Evolutionary conservation across 257 asterid species (phyloP), one percentile per base, ranked within the genome.

Genomic region (Plantago ovata): DNA sequence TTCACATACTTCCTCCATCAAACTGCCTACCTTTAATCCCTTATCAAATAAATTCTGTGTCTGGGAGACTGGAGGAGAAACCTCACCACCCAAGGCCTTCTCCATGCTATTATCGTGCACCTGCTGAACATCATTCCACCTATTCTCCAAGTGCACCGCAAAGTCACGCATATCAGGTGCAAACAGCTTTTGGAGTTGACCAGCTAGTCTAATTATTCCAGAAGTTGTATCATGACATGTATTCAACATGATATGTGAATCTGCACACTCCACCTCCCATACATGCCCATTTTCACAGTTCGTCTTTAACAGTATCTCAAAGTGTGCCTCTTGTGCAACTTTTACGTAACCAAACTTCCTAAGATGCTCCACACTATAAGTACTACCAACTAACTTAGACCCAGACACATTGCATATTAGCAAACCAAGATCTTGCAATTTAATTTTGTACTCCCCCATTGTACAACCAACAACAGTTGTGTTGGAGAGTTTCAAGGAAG

Each of bases 101-200:
- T 65, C 77, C 18, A 76, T 83, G 36, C 62, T 64, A 64, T 53
- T 73, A 54, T 62, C 85, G 58, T 65, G 85, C 42, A 71, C 81
- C 62, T 75, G 79, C 69, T 81, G 94, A 53, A 75, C 78, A 77
- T 68, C 68, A 68, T 86, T 75, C 99, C 99, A 89, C 77, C 99
- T 82, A 43, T 83, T 86, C 74, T 93, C 96, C 94, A 93, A 77
- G 89, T 93, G 97, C 70, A 70, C 80, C 49, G 76, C 75, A 45
- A 85, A 81, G 72, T 93, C 96, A 68, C 77, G 89, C 83, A 84
- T 60, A 68, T 89, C 96, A 63, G 97, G 99, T 13, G 89, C 86
- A 75, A 86, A 84, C 23, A 89, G 84, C 72, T 80, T 80, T 70
- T 93, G 99, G 40, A 93, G 84, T 76, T 84, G 99, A 69, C 79